Conservation (phyloP, 192 early-diverging fungal genomes). For the Backusella psychrophila region DNA sequence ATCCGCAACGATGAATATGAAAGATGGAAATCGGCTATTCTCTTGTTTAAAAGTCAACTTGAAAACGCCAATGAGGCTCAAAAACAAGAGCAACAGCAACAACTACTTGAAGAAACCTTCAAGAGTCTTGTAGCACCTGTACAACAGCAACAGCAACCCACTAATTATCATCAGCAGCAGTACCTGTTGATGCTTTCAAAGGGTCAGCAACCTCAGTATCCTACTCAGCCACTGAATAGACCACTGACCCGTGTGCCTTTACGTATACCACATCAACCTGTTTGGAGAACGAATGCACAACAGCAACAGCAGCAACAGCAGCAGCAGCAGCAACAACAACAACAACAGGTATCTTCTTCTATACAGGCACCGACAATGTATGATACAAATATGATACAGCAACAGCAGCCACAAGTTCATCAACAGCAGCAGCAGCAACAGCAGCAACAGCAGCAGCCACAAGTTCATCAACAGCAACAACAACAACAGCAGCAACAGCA, state of each 20-base stretch:
- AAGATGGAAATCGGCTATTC: slow-evolving; percentile 62
- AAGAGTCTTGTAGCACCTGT: slow-evolving; percentile 12
- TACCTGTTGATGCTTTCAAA: slow-evolving; percentile 29
- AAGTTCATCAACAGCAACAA: not conserved
- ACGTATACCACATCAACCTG: slow-evolving; percentile 30
- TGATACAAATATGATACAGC: slow-evolving; percentile 1
- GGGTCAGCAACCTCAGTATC: slow-evolving; percentile 35
- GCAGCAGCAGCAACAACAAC: not conserved
- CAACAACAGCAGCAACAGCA: not conserved
- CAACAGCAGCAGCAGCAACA: not conserved
- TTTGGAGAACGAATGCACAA: slow-evolving; percentile 8
- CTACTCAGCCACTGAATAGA: slow-evolving; percentile 20
- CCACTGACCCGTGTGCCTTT: slow-evolving; percentile 33
- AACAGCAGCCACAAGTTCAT: not conserved
- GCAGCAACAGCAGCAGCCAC: not conserved
- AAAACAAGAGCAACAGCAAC: slow-evolving; percentile 30
- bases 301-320: not conserved
- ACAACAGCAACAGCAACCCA: slow-evolving; percentile 24
- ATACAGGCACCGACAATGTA: not conserved
- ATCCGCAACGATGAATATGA: slow-evolving; percentile 65
- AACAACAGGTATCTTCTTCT: not conserved
- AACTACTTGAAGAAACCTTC: slow-evolving; percentile 32
- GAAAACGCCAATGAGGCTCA: slow-evolving; percentile 21
- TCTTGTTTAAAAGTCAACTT: slow-evolving; percentile 38
- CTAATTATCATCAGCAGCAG: slow-evolving; percentile 17